Evolutionary conservation across 192 early-diverging fungal species (phyloP).

Genomic region (Mycoemilia scoparia): DNA sequence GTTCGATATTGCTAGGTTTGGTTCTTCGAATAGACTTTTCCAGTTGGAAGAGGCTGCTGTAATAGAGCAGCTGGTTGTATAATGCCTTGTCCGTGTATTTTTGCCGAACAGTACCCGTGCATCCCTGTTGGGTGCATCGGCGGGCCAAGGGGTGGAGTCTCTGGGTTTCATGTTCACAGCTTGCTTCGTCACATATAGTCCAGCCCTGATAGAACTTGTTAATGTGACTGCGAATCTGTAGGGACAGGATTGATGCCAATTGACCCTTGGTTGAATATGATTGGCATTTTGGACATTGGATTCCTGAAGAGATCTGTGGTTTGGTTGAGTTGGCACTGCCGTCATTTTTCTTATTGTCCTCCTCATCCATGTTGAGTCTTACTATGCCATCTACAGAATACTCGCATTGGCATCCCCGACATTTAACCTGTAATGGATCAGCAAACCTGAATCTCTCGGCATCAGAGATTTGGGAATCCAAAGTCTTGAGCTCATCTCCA

Average conservation of each 20-base stretch:
- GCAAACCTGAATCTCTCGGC: constrained; percentile 39
- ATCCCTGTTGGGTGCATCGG: constrained; percentile 45
- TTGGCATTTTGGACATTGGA: constrained; percentile 39
- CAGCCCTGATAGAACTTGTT: constrained; percentile 54
- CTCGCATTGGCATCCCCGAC: constrained; percentile 35
- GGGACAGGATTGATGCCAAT: constrained; percentile 41
- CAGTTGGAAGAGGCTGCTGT: constrained; percentile 45
- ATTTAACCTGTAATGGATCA: constrained; percentile 36
- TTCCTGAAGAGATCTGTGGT: too few species aligned
- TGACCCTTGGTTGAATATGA: constrained; percentile 20
- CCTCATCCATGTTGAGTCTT: neutral
- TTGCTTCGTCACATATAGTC: constrained; percentile 61
- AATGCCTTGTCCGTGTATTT: constrained; percentile 59
- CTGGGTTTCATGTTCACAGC: constrained; percentile 46
- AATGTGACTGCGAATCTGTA: constrained; percentile 46
- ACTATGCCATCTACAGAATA: constrained; percentile 20
- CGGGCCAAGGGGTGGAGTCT: constrained; percentile 47
- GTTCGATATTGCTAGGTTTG: constrained; percentile 1
- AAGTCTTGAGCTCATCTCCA: constrained; percentile 41
- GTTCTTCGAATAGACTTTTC: constrained; percentile 13
- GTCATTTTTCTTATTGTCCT: neutral
- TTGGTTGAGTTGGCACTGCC: too few species aligned
- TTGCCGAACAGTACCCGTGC: constrained; percentile 39
- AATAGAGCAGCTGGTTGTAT: constrained; percentile 71
- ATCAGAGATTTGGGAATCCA: constrained; percentile 60